These are phyloP conservation scores for Scenedesmus sp. DNA, from an alignment of 163 green algal genomes.

Conservation along the genomic window DNA sequence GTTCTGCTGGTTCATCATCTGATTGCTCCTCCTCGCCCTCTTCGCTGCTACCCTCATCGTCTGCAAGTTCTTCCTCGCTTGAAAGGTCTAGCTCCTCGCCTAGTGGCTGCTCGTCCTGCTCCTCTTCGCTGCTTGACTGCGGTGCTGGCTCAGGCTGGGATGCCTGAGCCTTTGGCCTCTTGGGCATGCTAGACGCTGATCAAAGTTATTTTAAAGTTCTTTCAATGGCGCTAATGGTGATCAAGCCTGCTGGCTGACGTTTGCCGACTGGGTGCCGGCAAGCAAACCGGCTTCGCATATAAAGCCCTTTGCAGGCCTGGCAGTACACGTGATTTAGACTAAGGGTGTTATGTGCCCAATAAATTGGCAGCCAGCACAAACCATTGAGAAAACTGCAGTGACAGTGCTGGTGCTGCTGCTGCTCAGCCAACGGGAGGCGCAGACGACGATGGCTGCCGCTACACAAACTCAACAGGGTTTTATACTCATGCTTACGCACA, in stretches of 20 bases:
- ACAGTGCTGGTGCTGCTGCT: neutral
- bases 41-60: constrained; percentile 40
- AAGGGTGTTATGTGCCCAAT: neutral
- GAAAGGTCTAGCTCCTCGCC: constrained; percentile 40
- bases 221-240: neutral
- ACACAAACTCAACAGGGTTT: too few relatives aligned
- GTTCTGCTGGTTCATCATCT: constrained; percentile 51
- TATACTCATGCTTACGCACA: too few relatives aligned
- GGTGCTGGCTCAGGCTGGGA: neutral
- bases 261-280: constrained; percentile 6
- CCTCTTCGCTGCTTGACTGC: constrained; percentile 2
- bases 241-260: neutral
- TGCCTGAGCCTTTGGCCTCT: constrained; percentile 42
- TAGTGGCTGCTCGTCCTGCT: constrained; percentile 15
- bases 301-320: neutral
- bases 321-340: neutral
- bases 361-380: neutral
- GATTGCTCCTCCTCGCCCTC: constrained; percentile 47
- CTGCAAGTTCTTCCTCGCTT: constrained; percentile 43
- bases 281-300: neutral
- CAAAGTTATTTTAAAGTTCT: neutral
- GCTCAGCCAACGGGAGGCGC: neutral
- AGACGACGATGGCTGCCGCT: neutral
- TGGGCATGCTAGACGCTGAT: constrained; percentile 31
- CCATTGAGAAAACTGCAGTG: neutral